phyloP scores from a whole-genome alignment of 1,284 basidiomycete species.

The Ustilago xerochloae region DNA sequence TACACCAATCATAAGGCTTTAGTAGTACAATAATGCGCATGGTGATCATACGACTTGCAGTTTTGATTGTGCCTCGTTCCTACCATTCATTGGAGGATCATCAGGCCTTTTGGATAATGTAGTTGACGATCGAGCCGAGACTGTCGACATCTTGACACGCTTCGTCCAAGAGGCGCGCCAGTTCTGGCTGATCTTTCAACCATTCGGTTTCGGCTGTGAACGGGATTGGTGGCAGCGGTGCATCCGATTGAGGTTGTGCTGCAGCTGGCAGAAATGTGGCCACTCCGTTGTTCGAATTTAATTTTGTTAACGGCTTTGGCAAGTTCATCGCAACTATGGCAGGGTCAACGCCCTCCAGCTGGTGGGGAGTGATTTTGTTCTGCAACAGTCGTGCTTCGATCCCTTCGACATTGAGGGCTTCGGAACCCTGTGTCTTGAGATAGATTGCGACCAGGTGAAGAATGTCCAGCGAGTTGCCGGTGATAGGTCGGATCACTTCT shows the following conservation, averaged over 20 bases:
- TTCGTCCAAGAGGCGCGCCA: constrained; percentile 37
- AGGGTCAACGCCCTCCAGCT: constrained; percentile 6
- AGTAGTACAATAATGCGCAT: constrained; percentile 1
- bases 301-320: background rate
- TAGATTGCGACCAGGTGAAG: constrained; percentile 33
- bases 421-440: constrained; percentile 12
- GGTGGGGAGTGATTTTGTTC: constrained; percentile 19
- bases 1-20: constrained; percentile 1
- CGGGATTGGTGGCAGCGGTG: constrained; percentile 2
- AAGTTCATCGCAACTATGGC: background rate
- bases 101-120: constrained; percentile 36
- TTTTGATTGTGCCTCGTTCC: background rate
- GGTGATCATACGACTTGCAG: background rate
- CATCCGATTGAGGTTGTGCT: background rate
- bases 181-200: constrained; percentile 36
- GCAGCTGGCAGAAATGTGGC: background rate
- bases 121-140: constrained; percentile 40
- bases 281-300: background rate
- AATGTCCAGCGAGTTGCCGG: constrained; percentile 32
- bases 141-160: constrained; percentile 38
- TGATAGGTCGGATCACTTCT: constrained; percentile 36
- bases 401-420: constrained; percentile 9
- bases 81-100: background rate
- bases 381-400: constrained; percentile 26
- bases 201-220: constrained; percentile 33